These are phyloP conservation scores for Hyaloraphidium curvatum DNA, from an alignment of 192 early-diverging fungal species.

Conservation along the genomic window DNA sequence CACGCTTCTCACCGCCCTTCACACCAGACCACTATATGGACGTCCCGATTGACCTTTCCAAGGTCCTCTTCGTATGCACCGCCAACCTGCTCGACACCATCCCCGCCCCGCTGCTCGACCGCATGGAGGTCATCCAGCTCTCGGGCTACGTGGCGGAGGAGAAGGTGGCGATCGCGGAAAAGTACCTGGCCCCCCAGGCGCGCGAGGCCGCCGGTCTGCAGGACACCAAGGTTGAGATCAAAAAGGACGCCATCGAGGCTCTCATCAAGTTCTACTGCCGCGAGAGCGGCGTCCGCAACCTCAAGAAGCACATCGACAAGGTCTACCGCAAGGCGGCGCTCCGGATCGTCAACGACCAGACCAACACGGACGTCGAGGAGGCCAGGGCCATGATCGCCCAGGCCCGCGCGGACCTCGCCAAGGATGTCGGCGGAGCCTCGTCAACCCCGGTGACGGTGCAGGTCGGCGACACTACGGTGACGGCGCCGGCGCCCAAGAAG, in stretches of 20 bases:
- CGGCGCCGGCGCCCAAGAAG: constrained; percentile 3
- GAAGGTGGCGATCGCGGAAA: constrained; percentile 78
- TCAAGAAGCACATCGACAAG: constrained; percentile 99
- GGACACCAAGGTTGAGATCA: constrained; percentile 43
- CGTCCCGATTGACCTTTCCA: constrained; percentile 91
- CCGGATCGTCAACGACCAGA: constrained; percentile 52
- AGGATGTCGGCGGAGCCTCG: too few species aligned
- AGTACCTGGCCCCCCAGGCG: constrained; percentile 74
- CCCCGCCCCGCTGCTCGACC: constrained; percentile 89
- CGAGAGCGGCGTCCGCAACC: constrained; percentile 90
- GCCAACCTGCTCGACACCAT: constrained; percentile 96
- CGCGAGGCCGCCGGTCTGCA: constrained; percentile 64
- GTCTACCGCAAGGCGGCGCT: constrained; percentile 92
- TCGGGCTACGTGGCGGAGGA: constrained; percentile 69
- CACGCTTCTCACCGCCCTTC: too few species aligned
- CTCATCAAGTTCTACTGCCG: constrained; percentile 85
- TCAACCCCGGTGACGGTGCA: too few species aligned
- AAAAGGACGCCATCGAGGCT: constrained; percentile 53
- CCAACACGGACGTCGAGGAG: constrained; percentile 10
- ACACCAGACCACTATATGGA: constrained; percentile 99
- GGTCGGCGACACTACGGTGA: neutral
- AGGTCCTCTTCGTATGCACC: constrained; percentile 97
- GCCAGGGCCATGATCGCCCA: constrained; percentile 2
- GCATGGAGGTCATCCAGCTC: constrained; percentile 95
- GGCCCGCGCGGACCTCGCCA: too few species aligned